Percentiles rank a stretch among this genome's conserved stretches.
phyloP scores from a whole-genome alignment of 1,139 yeast genomes.

The Geotrichum siamense region DNA sequence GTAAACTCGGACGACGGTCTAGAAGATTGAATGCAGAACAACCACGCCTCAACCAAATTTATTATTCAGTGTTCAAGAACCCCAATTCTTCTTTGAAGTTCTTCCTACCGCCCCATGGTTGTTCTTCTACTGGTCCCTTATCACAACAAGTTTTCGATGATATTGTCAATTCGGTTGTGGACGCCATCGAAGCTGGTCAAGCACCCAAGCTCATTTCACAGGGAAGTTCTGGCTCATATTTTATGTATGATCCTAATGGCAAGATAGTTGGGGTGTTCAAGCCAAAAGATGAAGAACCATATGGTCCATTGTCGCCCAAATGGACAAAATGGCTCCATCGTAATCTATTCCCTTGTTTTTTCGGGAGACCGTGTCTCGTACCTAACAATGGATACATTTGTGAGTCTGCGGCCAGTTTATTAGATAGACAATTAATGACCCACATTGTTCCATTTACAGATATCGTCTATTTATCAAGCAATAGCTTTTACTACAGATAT shows the following conservation, averaged over 20 bases:
- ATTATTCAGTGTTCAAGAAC: constrained; percentile 48
- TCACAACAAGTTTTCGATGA: constrained; percentile 34
- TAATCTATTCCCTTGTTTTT: constrained; percentile 68
- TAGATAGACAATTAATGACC: constrained; percentile 54
- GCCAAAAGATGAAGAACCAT: constrained; percentile 78
- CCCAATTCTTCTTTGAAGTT: constrained; percentile 24
- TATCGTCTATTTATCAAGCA: constrained; percentile 47
- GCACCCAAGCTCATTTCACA: constrained; percentile 51
- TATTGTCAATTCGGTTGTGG: constrained; percentile 38
- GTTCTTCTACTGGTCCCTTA: constrained; percentile 31
- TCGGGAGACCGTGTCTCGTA: constrained; percentile 65
- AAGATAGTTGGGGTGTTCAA: constrained; percentile 55
- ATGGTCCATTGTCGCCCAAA: constrained; percentile 70
- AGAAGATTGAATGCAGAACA: not conserved
- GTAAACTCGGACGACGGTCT: constrained; percentile 8
- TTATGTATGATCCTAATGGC: constrained; percentile 40
- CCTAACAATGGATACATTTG: constrained; percentile 69
- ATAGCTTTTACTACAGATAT: constrained; percentile 47
- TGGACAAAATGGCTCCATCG: constrained; percentile 79
- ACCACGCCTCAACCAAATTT: constrained; percentile 33
- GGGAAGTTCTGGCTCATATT: constrained; percentile 71
- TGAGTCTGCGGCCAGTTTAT: constrained; percentile 62
- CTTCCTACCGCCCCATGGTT: constrained; percentile 32
- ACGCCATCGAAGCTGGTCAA: constrained; percentile 40
- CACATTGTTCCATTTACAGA: constrained; percentile 63